These are phyloP conservation scores for Geotrichum cucujoidarum DNA, from an alignment of 1,139 yeast species.

Conservation along the genomic window DNA sequence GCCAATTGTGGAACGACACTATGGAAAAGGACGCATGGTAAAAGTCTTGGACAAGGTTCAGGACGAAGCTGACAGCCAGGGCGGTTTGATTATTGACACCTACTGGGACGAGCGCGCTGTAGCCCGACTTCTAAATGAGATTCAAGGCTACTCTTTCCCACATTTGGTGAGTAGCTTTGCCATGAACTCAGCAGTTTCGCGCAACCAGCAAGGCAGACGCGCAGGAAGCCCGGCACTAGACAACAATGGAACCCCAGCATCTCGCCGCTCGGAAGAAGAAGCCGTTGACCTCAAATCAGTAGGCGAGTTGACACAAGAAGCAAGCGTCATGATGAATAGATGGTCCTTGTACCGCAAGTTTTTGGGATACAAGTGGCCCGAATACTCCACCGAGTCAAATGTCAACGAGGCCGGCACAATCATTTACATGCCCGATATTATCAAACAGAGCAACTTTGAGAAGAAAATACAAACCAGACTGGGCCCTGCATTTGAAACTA, in stretches of 20 bases:
- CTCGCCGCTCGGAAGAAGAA: constrained; percentile 31
- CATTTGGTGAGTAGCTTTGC: constrained; percentile 37
- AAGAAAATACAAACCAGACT: constrained; percentile 52
- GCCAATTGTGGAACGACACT: constrained; percentile 65
- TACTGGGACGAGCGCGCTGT: constrained; percentile 70
- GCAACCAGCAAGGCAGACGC: constrained; percentile 19
- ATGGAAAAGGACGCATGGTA: constrained; percentile 61
- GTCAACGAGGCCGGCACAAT: constrained; percentile 18
- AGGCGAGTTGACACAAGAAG: constrained; percentile 58
- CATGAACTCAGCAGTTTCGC: constrained; percentile 14
- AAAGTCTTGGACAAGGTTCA: constrained; percentile 70
- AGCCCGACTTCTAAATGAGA: constrained; percentile 52
- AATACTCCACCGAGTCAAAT: constrained; percentile 29
- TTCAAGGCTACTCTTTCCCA: constrained; percentile 51
- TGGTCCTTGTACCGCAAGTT: constrained; percentile 85
- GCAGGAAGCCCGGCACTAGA: constrained; percentile 28
- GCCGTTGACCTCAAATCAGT: constrained; percentile 48
- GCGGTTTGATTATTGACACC: constrained; percentile 81
- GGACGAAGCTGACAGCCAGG: constrained; percentile 84
- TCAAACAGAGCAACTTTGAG: constrained; percentile 57
- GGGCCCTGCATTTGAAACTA: constrained; percentile 57
- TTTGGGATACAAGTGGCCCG: constrained; percentile 61
- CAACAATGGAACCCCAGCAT: constrained; percentile 10
- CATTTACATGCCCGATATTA: constrained; percentile 36
- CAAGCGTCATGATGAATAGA: constrained; percentile 70